Conservation (phyloP, 495 filamentous ascomycete genomes). For the Daldinia decipiens region DNA sequence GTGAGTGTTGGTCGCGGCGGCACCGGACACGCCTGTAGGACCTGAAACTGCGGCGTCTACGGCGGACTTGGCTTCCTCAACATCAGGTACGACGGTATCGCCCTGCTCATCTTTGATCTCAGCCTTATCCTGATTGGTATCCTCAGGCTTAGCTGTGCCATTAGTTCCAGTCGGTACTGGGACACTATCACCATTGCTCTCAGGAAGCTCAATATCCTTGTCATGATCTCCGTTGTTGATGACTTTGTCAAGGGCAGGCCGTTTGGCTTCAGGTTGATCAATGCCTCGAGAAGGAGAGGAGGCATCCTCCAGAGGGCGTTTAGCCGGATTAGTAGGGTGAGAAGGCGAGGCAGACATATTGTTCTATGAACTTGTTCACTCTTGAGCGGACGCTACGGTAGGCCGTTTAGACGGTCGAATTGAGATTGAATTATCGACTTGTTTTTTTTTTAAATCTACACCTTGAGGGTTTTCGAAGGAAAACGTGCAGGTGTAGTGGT, state of each 20-base stretch:
- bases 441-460: constrained; percentile 77
- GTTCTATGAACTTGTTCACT: constrained; percentile 52
- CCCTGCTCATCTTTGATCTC: constrained; percentile 69
- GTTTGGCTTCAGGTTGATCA: constrained; percentile 97
- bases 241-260: constrained; percentile 93
- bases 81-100: constrained; percentile 79
- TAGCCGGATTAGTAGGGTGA: constrained; percentile 69
- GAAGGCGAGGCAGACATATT: constrained; percentile 66
- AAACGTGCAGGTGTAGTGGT: constrained; percentile 86
- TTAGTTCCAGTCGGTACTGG: constrained; percentile 52
- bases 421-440: constrained; percentile 57
- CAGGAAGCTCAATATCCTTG: constrained; percentile 50
- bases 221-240: constrained; percentile 64
- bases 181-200: constrained; percentile 53
- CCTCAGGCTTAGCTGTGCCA: constrained; percentile 57
- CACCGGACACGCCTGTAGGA: constrained; percentile 33
- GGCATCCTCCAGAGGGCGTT: constrained; percentile 95
- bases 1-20: constrained; percentile 53
- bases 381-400: constrained; percentile 47
- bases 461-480: constrained; percentile 80
- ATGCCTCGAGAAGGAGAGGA: constrained; percentile 90
- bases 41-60: constrained; percentile 54
- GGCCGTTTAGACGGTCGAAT: constrained; percentile 49
- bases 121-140: constrained; percentile 63
- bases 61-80: constrained; percentile 58